phyloP scores from a whole-genome alignment of 768 basidiomycete species.

The Naganishia vaughanmartiniae region DNA sequence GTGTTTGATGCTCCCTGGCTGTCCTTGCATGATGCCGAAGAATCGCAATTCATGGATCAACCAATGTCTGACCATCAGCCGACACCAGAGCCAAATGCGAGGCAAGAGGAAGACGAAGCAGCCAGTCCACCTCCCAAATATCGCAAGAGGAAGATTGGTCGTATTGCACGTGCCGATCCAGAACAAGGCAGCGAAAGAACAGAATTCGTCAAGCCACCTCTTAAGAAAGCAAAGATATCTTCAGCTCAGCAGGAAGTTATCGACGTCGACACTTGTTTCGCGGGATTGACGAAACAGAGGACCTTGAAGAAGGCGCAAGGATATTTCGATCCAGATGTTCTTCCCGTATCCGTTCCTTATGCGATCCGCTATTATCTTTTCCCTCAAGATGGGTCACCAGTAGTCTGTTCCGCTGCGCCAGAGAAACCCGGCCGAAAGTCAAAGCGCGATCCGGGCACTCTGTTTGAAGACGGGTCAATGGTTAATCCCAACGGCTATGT shows the following conservation, averaged over 20 bases:
- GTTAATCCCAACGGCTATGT: slow-evolving; percentile 2
- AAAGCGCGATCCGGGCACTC: not conserved
- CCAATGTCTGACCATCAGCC: not conserved
- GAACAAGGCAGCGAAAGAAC: not conserved
- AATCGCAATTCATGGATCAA: not conserved
- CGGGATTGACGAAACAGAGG: not conserved
- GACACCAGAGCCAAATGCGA: too few relatives aligned
- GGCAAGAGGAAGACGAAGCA: not conserved
- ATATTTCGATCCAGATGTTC: slow-evolving; percentile 2
- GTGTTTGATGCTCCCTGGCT: slow-evolving; percentile 10
- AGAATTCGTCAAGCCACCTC: not conserved
- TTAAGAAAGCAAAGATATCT: not conserved
- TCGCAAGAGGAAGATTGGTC: slow-evolving; percentile 15
- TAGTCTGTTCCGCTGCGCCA: not conserved
- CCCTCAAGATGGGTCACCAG: not conserved
- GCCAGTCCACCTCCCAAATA: not conserved
- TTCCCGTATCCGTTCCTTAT: slow-evolving; percentile 11
- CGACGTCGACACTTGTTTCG: slow-evolving; percentile 14
- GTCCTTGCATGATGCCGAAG: slow-evolving; percentile 15
- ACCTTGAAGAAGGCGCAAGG: not conserved
- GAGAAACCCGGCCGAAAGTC: slow-evolving; percentile 7
- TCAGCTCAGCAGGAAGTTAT: not conserved
- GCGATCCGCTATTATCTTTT: slow-evolving; percentile 11
- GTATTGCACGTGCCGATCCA: not conserved
- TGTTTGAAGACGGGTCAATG: slow-evolving; percentile 2